Evolutionary conservation across 139 green algal species (phyloP), one percentile per base, ranked within the genome.

Genomic region (Chlamydomonas sp.): DNA sequence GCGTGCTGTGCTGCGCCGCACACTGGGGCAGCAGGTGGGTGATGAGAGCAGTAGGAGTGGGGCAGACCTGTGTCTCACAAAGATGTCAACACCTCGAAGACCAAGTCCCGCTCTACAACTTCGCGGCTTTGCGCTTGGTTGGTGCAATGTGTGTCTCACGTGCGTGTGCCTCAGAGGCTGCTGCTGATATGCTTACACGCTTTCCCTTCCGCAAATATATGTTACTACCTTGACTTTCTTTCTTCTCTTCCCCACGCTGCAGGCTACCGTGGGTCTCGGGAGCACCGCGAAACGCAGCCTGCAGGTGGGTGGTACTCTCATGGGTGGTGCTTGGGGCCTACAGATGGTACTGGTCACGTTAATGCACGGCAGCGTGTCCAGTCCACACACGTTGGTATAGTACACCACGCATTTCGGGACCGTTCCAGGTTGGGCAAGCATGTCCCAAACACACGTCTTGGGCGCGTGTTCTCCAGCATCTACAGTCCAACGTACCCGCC

Each of bases 11-110:
- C 67, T 91, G 18, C 77, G 88, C n/a, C 68, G 60, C 4, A 67
- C 87, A 5, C 78, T 91, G 57, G 88, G 74, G 0, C 83, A 72
- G 61, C 80, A 85, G 80, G 80, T 85, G 63, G 16, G 77, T 49
- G 31, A 49, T 49, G 31, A 49, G 31, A 49, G 31, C 31, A 49
- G 31, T 49, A 49, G 31, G 31, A 49, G 31, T 49, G 31, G 31
- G 31, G 31, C 31, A 49, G 31, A 49, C 31, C 31, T 49, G 31
- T 49, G 31, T 49, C 31, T 49, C 31, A 49, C 31, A 49, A 49
- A 49, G 31, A 49, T 49, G 31, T 49, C 31, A 49, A 49, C 31
- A 49, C 31, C 31, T 49, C 31, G 31, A 49, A 49, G 31, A 49
- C 31, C 31, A 49, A 49, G 31, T 49, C 31, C 31, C 31, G 31